Percentiles rank a stretch among this genome's conserved stretches.
Conservation (phyloP, 164 flowering plant genomes). For the Liquidambar formosana region DNA sequence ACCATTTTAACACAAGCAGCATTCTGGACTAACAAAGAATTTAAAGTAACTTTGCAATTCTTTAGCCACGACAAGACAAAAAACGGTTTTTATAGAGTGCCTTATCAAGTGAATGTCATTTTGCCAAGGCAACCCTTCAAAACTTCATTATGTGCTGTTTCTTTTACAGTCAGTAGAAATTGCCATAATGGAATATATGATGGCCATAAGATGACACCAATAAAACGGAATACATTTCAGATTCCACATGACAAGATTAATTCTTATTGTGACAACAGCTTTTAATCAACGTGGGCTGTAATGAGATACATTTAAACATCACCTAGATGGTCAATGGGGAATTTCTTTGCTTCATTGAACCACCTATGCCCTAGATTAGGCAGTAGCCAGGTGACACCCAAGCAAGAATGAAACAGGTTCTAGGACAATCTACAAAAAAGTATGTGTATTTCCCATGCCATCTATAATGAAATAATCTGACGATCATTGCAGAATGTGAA, state of each 20-base stretch:
- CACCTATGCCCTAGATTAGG: too few species aligned
- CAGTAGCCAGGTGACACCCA: too few species aligned
- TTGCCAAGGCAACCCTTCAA: not conserved
- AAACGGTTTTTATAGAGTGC: too few species aligned
- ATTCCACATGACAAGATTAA: not conserved
- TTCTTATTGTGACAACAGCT: not conserved
- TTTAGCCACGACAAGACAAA: not conserved
- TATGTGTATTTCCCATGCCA: too few species aligned
- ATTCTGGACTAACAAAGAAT: not conserved
- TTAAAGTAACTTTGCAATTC: not conserved
- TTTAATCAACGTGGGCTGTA: not conserved
- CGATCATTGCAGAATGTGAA: too few species aligned
- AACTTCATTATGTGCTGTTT: too few species aligned
- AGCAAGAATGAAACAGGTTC: too few species aligned
- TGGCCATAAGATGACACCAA: not conserved
- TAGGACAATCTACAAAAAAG: too few species aligned
- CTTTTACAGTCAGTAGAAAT: not conserved
- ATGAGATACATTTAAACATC: not conserved
- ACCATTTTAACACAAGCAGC: not conserved
- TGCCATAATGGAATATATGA: not conserved
- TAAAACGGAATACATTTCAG: not conserved
- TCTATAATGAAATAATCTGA: too few species aligned
- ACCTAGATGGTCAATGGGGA: not conserved
- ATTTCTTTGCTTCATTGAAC: not conserved
- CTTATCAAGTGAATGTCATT: not conserved